Evolutionary conservation across 805 yeast species (phyloP), one percentile per base, ranked within the genome.

Genomic region (Zygosaccharomyces rouxii): DNA sequence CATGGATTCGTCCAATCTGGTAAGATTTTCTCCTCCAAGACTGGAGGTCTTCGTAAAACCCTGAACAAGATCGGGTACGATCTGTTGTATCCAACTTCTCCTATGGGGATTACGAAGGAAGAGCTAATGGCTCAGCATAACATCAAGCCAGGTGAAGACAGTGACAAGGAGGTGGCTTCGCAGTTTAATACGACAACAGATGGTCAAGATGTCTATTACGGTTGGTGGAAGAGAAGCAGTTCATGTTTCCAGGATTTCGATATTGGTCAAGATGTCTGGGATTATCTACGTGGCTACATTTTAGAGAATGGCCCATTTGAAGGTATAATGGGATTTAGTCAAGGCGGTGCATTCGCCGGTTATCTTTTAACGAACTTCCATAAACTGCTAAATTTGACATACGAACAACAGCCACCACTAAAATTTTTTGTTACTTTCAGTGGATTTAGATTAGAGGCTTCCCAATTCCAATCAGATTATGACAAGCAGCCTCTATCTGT

Each of bases 1-100:
- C 99, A 92, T 60, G 99, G 99, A 0, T 89, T 79, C 66, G 86
- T 89, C 0, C 96, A 92, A 70, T 83, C 84, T 35, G 88, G 95
- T 4, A 72, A 80, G 22, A 75, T 84, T 1, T 90, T 89, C 68
- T 81, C 88, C 19, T 83, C 84, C 39, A 92, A 92, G 64, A 82
- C 96, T 0, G 85, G 95, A 5, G 97, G 92, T 0, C 73, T 92
- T 31, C 75, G 98, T 38, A 92, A 92, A 58, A 76, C 77, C 18
- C 71, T 94, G 33, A 71, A 73, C 51, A 71, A 70, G 47, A 47
- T 62, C 10, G 85, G 89, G 5, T 84, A 80, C 58, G 89, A 85
- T 52, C 73, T 88, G 5, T 73, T 77, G 13, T 92, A 84, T 62
- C 71, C 90, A 25, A 80, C 87, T 51, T 97, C 84, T 1, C 95